Percentiles rank a stretch among this genome's conserved stretches.
These are phyloP conservation scores for Plasmopara halstedii DNA, from an alignment of 352 stramenopile genomes.

Conservation along the genomic window DNA sequence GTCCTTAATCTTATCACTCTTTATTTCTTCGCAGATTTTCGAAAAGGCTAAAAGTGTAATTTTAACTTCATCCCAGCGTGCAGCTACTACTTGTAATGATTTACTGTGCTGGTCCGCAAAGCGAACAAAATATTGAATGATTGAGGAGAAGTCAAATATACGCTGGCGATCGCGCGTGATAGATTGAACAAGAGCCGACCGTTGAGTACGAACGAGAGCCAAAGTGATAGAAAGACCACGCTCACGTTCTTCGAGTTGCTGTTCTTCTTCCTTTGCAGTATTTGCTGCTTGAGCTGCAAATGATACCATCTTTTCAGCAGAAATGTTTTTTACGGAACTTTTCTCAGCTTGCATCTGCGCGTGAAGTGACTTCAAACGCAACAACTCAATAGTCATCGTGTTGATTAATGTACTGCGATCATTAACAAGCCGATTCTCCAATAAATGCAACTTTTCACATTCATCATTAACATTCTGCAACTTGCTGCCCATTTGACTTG, in stretches of 20 bases:
- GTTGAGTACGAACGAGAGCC: conserved; percentile 54
- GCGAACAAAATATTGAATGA: conserved; percentile 41
- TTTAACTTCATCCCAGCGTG: conserved; percentile 30
- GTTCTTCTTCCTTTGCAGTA: conserved; percentile 43
- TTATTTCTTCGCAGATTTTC: conserved; percentile 32
- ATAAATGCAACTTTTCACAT: conserved; percentile 49
- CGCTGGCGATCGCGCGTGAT: conserved; percentile 57
- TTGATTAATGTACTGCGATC: conserved; percentile 65
- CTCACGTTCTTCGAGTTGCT: conserved; percentile 70
- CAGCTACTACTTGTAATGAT: conserved; percentile 2
- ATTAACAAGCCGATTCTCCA: conserved; percentile 56
- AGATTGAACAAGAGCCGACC: conserved; percentile 34
- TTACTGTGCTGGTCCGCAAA: conserved; percentile 39
- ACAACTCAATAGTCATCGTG: conserved; percentile 52
- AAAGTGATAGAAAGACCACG: conserved; percentile 70
- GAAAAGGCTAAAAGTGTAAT: conserved; percentile 20
- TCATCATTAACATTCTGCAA: conserved; percentile 76
- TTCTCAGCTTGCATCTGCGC: conserved; percentile 30
- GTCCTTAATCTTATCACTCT: conserved; percentile 6
- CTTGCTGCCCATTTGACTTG: conserved; percentile 71
- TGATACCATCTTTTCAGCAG: conserved; percentile 7
- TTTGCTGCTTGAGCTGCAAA: conserved; percentile 11
- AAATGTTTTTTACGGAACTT: conserved; percentile 2
- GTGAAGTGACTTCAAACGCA: conserved; percentile 48
- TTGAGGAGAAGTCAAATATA: conserved; percentile 52